Percentiles rank a stretch among this genome's conserved stretches.
These are phyloP conservation scores for Mycena rebaudengoi DNA, from an alignment of 768 basidiomycete genomes.

Conservation along the genomic window DNA sequence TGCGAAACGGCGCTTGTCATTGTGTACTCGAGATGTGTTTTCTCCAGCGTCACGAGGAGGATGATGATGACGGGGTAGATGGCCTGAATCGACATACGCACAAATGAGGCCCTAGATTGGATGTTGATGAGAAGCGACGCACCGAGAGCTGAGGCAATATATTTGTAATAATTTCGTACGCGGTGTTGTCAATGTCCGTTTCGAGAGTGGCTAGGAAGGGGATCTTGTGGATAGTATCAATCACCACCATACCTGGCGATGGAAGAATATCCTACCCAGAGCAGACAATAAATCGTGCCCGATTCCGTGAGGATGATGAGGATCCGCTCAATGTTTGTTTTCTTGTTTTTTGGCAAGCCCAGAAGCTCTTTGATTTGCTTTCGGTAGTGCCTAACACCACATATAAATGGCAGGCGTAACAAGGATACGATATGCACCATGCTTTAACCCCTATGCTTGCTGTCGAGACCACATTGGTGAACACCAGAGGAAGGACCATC, in stretches of 20 bases:
- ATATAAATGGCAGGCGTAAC: neutral
- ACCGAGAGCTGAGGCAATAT: slow-evolving; percentile 22
- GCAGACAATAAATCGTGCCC: slow-evolving; percentile 24
- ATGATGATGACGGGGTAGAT: slow-evolving; percentile 22
- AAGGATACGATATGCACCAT: slow-evolving; percentile 6
- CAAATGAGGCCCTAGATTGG: neutral
- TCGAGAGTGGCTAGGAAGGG: neutral
- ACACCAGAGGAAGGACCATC: slow-evolving; percentile 10
- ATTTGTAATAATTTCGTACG: slow-evolving; percentile 7
- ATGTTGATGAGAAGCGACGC: neutral
- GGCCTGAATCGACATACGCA: neutral
- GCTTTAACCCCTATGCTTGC: slow-evolving; percentile 18
- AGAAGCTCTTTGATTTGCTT: slow-evolving; percentile 10
- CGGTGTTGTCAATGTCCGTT: neutral
- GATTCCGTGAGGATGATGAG: slow-evolving; percentile 27
- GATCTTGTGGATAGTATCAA: neutral
- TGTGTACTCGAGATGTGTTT: slow-evolving; percentile 10
- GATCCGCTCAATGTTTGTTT: slow-evolving; percentile 21
- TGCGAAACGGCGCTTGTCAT: neutral
- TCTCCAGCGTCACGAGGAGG: slow-evolving; percentile 18
- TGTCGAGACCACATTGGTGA: slow-evolving; percentile 25
- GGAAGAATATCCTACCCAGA: slow-evolving; percentile 20
- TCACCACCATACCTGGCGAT: neutral
- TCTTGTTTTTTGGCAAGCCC: neutral
- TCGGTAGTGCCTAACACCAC: neutral